Evolutionary conservation across 164 flowering plant species (phyloP).

Genomic region (Magnolia kwangsiensis): DNA sequence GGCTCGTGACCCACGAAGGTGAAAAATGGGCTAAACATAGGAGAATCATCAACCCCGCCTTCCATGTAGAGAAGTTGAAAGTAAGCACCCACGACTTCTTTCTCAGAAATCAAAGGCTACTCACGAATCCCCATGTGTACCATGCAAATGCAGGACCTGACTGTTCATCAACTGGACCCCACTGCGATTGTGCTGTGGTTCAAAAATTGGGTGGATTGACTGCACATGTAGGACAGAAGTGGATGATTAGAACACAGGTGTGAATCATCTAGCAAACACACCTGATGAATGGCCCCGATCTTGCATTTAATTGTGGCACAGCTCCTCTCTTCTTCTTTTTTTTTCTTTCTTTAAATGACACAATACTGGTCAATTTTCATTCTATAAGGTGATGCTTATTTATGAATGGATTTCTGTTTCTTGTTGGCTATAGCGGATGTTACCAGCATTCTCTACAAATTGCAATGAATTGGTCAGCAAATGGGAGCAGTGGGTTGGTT

Average conservation of each 20-base stretch:
- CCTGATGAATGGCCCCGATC: background rate
- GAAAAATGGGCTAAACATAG: conserved; percentile 28
- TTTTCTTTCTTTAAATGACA: background rate
- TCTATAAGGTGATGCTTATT: background rate
- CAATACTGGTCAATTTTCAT: background rate
- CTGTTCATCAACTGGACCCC: background rate
- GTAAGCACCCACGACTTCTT: background rate
- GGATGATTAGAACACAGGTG: background rate
- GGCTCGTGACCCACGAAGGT: conserved; percentile 11
- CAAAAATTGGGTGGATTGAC: background rate
- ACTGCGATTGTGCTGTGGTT: background rate
- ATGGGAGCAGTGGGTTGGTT: conserved; percentile 18
- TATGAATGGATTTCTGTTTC: background rate
- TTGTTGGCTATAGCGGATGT: conserved; percentile 16
- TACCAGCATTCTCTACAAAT: conserved; percentile 17
- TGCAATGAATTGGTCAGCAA: conserved; percentile 17
- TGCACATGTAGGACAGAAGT: background rate
- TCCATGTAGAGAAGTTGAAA: conserved; percentile 20
- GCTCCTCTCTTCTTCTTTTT: background rate
- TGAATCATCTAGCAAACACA: background rate
- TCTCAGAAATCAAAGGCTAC: background rate
- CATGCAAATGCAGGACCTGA: no score
- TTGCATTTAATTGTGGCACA: background rate
- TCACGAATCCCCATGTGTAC: background rate
- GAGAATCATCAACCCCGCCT: conserved; percentile 25